These are phyloP conservation scores for Malassezia pachydermatis DNA, from an alignment of 1,284 basidiomycete species.

Conservation along the genomic window DNA sequence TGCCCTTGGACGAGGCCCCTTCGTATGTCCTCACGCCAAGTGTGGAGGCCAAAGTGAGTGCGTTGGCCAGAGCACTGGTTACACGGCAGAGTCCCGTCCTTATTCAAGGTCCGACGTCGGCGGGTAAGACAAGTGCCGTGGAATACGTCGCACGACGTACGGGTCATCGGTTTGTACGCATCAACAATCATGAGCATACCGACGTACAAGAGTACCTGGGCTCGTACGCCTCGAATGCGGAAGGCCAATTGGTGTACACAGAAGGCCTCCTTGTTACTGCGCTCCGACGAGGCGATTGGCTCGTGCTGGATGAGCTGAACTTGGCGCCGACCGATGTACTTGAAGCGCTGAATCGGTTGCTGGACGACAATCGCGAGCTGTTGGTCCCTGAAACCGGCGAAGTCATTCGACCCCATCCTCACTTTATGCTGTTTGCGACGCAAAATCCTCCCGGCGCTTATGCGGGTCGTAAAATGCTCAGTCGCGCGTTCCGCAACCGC, in stretches of 20 bases:
- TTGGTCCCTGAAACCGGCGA: slow-evolving; percentile 94
- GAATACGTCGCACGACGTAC: slow-evolving; percentile 89
- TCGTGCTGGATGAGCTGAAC: slow-evolving; percentile 95
- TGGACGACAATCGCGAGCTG: slow-evolving; percentile 95
- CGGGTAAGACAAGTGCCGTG: slow-evolving; percentile 92
- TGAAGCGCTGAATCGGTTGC: slow-evolving; percentile 86
- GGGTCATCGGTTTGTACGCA: slow-evolving; percentile 89
- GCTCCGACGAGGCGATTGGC: slow-evolving; percentile 86
- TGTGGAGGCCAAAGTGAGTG: slow-evolving; percentile 85
- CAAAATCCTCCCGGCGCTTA: slow-evolving; percentile 98
- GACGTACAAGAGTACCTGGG: slow-evolving; percentile 97
- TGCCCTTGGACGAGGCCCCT: slow-evolving; percentile 53
- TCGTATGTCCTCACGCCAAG: slow-evolving; percentile 93
- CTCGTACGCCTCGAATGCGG: slow-evolving; percentile 84
- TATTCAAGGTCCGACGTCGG: slow-evolving; percentile 95
- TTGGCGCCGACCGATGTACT: slow-evolving; percentile 95
- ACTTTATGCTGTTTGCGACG: slow-evolving; percentile 96
- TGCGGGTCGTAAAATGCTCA: slow-evolving; percentile 86
- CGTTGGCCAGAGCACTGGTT: slow-evolving; percentile 79
- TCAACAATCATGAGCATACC: slow-evolving; percentile 99
- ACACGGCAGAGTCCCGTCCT: slow-evolving; percentile 85
- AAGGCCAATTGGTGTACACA: slow-evolving; percentile 82
- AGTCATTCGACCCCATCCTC: slow-evolving; percentile 80
- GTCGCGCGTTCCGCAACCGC: slow-evolving; percentile 93
- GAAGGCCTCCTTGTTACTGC: slow-evolving; percentile 85